A percentile compares a stretch with the other conserved stretches of the same genome.
These are phyloP conservation scores for Myriosclerotinia scirpicola DNA, from an alignment of 2,329 filamentous ascomycete genomes.

Conservation along the genomic window DNA sequence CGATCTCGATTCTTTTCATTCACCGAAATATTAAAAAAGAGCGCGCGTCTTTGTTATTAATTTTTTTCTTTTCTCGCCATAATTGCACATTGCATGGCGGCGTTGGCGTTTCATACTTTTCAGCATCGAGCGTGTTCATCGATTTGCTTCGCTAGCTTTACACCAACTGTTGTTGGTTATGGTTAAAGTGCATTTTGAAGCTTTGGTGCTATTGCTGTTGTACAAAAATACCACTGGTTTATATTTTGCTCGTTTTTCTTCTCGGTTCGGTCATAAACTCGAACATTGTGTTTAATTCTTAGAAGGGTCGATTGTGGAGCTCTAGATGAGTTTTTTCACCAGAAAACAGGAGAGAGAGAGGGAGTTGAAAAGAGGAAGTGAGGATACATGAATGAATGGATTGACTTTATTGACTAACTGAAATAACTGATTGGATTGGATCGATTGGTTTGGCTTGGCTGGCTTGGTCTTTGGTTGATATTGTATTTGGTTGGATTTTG, in stretches of 20 bases:
- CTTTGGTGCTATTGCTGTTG: conserved; percentile 16
- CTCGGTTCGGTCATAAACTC: conserved; percentile 8
- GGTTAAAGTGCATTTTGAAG: conserved; percentile 14
- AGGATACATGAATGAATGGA: conserved; percentile 21
- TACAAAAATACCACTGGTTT: conserved; percentile 22
- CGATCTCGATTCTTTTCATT: conserved; percentile 20
- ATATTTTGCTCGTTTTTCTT: conserved; percentile 4
- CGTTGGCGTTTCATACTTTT: conserved; percentile 22
- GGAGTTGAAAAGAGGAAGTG: not conserved
- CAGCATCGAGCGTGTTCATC: conserved; percentile 12
- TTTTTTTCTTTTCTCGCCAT: conserved; percentile 8
- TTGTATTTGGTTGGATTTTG: conserved; percentile 20
- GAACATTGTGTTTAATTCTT: conserved; percentile 11
- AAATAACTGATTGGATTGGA: conserved; percentile 22
- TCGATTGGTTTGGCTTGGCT: conserved; percentile 23
- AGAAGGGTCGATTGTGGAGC: not conserved
- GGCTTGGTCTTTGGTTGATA: conserved; percentile 16
- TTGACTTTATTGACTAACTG: conserved; percentile 24
- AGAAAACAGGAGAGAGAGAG: not conserved
- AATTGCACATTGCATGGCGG: conserved; percentile 26
- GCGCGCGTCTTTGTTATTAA: conserved; percentile 19
- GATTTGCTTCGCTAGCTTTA: conserved; percentile 16
- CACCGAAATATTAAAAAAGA: conserved; percentile 17
- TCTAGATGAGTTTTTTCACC: conserved; percentile 12
- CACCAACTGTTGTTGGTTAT: conserved; percentile 3